Evolutionary conservation across 2,329 filamentous ascomycete species (phyloP).

Genomic region (Botrytis aclada): DNA sequence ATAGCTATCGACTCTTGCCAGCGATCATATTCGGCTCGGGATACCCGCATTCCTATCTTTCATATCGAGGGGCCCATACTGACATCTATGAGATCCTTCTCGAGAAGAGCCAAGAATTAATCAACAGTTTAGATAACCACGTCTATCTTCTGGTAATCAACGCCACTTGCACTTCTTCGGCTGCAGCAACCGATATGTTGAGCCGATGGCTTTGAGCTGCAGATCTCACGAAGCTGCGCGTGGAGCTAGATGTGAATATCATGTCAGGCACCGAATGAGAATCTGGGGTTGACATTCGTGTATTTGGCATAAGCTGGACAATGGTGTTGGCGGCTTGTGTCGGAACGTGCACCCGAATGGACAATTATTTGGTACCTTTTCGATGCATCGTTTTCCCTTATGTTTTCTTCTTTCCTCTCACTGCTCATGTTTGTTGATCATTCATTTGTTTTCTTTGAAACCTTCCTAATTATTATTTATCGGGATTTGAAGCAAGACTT

Average conservation of each 20-base stretch:
- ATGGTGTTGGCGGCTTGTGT: too few species aligned
- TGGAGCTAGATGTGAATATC: background rate
- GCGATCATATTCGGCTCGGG: background rate
- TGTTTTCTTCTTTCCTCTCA: background rate
- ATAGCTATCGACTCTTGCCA: background rate
- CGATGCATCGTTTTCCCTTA: background rate
- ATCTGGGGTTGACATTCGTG: background rate
- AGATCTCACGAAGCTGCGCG: background rate
- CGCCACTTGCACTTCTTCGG: background rate
- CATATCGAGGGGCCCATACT: background rate
- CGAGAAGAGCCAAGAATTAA: background rate
- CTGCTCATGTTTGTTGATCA: background rate
- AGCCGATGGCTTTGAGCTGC: background rate
- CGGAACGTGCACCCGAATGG: too few species aligned
- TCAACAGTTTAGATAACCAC: background rate
- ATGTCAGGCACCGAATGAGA: background rate
- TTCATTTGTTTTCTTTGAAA: too few species aligned
- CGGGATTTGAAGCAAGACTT: background rate
- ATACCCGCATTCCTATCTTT: conserved; percentile 6
- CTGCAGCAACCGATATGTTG: background rate
- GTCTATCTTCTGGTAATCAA: background rate
- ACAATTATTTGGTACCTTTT: background rate
- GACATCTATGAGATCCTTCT: background rate
- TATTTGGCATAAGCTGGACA: background rate
- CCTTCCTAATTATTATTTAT: fast-evolving